Evolutionary conservation across 2,329 filamentous ascomycete genomes (phyloP), one percentile per base, ranked within the genome.

Genomic region (Dactylella cylindrospora): DNA sequence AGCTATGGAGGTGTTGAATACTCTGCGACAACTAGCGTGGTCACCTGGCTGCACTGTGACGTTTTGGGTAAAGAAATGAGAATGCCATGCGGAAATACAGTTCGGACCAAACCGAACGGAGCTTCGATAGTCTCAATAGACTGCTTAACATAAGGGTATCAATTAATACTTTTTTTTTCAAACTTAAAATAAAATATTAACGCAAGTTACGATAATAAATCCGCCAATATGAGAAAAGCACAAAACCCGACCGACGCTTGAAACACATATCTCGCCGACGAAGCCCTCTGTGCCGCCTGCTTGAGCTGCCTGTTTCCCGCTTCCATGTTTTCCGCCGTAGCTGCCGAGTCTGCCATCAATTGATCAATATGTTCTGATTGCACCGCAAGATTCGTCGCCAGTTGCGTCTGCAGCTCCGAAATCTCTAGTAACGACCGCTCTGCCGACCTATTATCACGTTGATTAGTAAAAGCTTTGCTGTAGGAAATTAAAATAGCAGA

Each of bases 391-490:
- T 96, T 95, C 68, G 82, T 83, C 32, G 93, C 88, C 9, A 98
- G 84, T 49, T 91, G 84, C 51, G 87, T 88, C 72, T 98, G 93
- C 45, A 98, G 77, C 71, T 95, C 90, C 5, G 89, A 86, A 65
- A 98, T 96, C 72, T 98, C 93, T 2, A 95, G 74, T 4, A 98
- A 79, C 0, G 90, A 95, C 71, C 87, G 88, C 72, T 98, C 90
- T 0, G 90, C 90, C 20, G 85, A 86, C 70, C 88, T 95, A 70
- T 59, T 17, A 33, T 28, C 3, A n/a, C n/a, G n/a, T n/a, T n/a
- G n/a, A n/a, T n/a, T n/a, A n/a, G 40, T 17, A 1, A 15, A 36
- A 17, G 25, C 10, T 29, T n/a, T 25, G 3, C 26, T 20, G 8
- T 7, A 19, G 15, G n/a, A 10, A 23, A 41, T n/a, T n/a, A n/a